These are phyloP conservation scores for Trichoderma virens DNA, from an alignment of 495 filamentous ascomycete genomes.

Conservation along the genomic window DNA sequence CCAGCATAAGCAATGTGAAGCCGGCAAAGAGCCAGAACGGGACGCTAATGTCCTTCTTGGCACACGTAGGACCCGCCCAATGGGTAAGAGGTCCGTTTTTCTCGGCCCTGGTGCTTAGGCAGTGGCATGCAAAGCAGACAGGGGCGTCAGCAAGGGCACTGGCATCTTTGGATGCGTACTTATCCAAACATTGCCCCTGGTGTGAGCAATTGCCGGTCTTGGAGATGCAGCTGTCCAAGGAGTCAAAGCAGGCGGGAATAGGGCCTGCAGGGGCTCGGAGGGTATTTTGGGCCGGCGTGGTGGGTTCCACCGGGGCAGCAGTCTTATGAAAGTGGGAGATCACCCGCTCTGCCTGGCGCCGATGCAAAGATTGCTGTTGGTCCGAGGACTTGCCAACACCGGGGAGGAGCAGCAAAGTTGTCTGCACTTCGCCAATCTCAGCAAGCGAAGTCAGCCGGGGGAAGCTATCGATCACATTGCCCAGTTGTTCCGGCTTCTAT, in stretches of 20 bases:
- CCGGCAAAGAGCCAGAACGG: conserved; percentile 78
- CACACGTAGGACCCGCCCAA: conserved; percentile 82
- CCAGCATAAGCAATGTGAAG: conserved; percentile 56
- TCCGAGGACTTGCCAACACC: conserved; percentile 29
- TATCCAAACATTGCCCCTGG: conserved; percentile 63
- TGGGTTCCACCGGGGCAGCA: conserved; percentile 16
- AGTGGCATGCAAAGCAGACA: conserved; percentile 71
- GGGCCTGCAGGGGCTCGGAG: conserved; percentile 19
- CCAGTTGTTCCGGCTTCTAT: conserved; percentile 25
- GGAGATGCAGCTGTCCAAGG: conserved; percentile 49
- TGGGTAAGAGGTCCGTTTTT: conserved; percentile 33
- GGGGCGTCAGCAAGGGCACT: conserved; percentile 21
- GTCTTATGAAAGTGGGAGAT: conserved; percentile 15
- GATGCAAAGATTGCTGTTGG: conserved; percentile 27
- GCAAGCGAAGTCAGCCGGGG: conserved; percentile 27
- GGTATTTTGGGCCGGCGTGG: conserved; percentile 17
- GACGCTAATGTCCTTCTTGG: conserved; percentile 83
- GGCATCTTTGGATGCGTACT: conserved; percentile 35
- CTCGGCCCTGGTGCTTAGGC: conserved; percentile 41
- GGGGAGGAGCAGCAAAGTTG: conserved; percentile 37
- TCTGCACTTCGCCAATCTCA: conserved; percentile 33
- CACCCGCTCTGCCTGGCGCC: conserved; percentile 29
- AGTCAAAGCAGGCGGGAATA: conserved; percentile 56
- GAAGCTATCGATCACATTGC: conserved; percentile 25
- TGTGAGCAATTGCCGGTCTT: conserved; percentile 65